Evolutionary conservation across 75 land plant genomes (phyloP), one percentile per base, ranked within the genome.

Genomic region (Selaginella moellendorffii): DNA sequence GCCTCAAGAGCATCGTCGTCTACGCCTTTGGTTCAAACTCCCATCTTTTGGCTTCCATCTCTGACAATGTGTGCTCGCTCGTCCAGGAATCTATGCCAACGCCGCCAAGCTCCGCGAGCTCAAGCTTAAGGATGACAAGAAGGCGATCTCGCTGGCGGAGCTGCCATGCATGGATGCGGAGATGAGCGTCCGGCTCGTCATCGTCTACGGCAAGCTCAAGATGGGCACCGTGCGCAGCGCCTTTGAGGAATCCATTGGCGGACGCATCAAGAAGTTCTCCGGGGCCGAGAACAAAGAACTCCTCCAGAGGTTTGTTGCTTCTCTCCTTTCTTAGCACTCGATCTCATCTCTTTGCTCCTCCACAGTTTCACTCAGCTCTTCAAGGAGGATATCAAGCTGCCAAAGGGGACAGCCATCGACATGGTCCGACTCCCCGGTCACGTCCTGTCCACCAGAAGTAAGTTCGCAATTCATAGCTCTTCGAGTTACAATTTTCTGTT

Each of bases 21-120:
- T 93, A 93, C 31, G 85, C 99, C 1, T 93, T 72, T 79, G 99
- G 99, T 89, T 74, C 61, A 31, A n/a, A n/a, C n/a, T n/a, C n/a
- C n/a, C n/a, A n/a, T n/a, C n/a, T n/a, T n/a, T n/a, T n/a, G n/a
- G n/a, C n/a, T n/a, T n/a, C n/a, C n/a, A n/a, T n/a, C n/a, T n/a
- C n/a, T n/a, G n/a, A n/a, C n/a, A n/a, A 8, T 56, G 59, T 56
- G 25, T 51, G 52, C 24, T 66, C 14, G 28, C 9, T 30, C 69
- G 0, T 65, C 36, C 76, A 95, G 99, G 99, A 54, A 85, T 89
- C 21, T 95, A 95, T 74, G 96, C 80, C 54, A 82, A 86, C 79
- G 82, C 75, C 8, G 31, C 2, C 30, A 82, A 74, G 30, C 69
- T 89, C 26, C 82, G 78, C 65, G 64, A 70, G 53, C 74, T 42